Evolutionary conservation across 371 early-diverging fungal genomes (phyloP).

Genomic region (Mortierella sp.): DNA sequence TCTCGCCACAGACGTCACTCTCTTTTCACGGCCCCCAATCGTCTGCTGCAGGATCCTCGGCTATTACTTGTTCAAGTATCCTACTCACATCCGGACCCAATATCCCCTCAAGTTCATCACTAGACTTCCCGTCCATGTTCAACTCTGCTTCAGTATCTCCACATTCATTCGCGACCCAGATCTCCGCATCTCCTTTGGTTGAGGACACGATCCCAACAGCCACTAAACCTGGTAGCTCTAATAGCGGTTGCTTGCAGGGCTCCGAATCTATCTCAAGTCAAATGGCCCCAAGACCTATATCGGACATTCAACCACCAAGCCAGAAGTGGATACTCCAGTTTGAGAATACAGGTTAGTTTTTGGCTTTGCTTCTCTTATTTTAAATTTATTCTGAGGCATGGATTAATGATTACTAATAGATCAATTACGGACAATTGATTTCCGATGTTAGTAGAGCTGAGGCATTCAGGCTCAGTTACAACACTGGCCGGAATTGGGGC

Average conservation of each 20-base stretch:
- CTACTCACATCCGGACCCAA: slow-evolving; percentile 4
- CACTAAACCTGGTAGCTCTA: not conserved
- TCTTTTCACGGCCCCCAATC: slow-evolving; percentile 1
- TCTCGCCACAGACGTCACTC: slow-evolving; percentile 11
- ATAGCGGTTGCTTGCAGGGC: not conserved
- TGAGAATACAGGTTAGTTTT: slow-evolving; percentile 1
- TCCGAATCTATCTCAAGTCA: not conserved
- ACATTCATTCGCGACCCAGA: slow-evolving; percentile 1
- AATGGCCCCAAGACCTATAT: not conserved
- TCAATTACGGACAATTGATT: not conserved
- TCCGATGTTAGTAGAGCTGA: not conserved
- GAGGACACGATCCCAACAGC: slow-evolving; percentile 26
- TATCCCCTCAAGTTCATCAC: not conserved
- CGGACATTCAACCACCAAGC: not conserved
- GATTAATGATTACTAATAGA: slow-evolving; percentile 19
- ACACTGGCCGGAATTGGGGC: not conserved
- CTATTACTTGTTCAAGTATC: not conserved
- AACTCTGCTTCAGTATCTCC: slow-evolving; percentile 12
- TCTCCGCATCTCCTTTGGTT: slow-evolving; percentile 10
- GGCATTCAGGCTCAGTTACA: not conserved
- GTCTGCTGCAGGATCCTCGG: slow-evolving; percentile 3
- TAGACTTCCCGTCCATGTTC: not conserved
- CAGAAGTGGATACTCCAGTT: not conserved
- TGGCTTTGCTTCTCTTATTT: not conserved
- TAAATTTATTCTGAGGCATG: not conserved